These are phyloP conservation scores for Saturnispora hagleri DNA, from an alignment of 805 yeast genomes.

Conservation along the genomic window DNA sequence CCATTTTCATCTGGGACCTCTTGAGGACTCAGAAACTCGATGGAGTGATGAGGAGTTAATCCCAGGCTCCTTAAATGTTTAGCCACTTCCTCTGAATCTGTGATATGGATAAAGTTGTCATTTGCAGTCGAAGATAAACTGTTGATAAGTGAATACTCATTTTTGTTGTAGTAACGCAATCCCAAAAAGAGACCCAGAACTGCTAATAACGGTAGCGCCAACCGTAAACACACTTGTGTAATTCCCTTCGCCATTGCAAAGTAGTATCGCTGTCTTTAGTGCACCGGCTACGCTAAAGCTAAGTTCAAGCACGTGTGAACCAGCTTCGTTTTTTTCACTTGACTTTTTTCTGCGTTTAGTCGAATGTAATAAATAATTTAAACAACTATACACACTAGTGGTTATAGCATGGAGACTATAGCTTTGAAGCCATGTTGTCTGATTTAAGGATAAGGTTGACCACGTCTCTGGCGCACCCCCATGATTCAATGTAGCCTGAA, in stretches of 20 bases:
- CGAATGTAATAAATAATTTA: neutral
- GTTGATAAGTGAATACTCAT: neutral
- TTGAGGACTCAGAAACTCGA: constrained; percentile 13
- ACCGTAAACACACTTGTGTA: neutral
- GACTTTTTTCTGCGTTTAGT: neutral
- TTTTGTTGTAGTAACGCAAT: neutral
- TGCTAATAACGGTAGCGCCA: neutral
- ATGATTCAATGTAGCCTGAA: constrained; percentile 31
- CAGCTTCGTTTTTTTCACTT: neutral
- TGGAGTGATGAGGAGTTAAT: constrained; percentile 33
- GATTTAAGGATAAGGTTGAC: constrained; percentile 3
- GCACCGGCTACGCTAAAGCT: neutral
- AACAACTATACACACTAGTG: neutral
- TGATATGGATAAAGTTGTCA: constrained; percentile 1
- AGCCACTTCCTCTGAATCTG: constrained; percentile 18
- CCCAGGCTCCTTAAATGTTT: constrained; percentile 29
- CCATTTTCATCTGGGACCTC: constrained; percentile 8
- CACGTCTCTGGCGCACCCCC: constrained; percentile 41
- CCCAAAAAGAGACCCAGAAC: neutral
- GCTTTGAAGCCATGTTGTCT: neutral
- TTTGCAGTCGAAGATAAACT: neutral
- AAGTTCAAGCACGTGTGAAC: neutral
- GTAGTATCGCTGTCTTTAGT: neutral
- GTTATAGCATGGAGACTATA: neutral
- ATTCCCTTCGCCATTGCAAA: neutral